Percentiles rank a stretch among this genome's conserved stretches.
These are phyloP conservation scores for Nitzschia sp. DNA, from an alignment of 108 stramenopile species.

Conservation along the genomic window DNA sequence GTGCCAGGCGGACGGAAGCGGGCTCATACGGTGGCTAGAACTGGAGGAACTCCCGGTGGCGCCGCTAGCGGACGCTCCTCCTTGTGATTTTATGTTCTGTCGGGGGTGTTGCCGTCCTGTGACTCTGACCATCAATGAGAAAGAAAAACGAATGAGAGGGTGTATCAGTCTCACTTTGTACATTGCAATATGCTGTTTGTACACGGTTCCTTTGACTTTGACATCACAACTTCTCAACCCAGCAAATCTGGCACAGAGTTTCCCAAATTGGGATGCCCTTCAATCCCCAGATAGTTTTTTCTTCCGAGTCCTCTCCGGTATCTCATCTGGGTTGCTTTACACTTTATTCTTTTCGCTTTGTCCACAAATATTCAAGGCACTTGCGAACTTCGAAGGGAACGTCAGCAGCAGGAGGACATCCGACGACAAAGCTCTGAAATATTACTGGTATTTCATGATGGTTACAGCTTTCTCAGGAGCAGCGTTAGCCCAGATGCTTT, in stretches of 20 bases:
- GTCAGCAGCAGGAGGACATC: conserved; percentile 62
- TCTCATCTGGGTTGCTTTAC: conserved; percentile 28
- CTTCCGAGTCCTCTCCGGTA: conserved; percentile 15
- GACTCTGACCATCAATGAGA: conserved; percentile 65
- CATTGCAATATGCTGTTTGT: conserved; percentile 60
- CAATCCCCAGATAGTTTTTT: conserved; percentile 23
- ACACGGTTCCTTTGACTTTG: conserved; percentile 72
- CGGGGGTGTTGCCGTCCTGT: conserved; percentile 84
- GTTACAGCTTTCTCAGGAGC: conserved; percentile 76
- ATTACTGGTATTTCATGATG: conserved; percentile 87
- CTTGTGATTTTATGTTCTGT: conserved; percentile 58
- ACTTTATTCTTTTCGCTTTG: conserved; percentile 49
- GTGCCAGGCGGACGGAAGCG: conserved; percentile 77
- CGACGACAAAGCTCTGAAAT: conserved; percentile 67
- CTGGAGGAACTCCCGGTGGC: conserved; percentile 61
- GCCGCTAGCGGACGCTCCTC: conserved; percentile 83
- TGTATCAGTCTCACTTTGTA: conserved; percentile 41
- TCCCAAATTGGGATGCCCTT: conserved; percentile 12
- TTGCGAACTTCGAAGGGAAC: conserved; percentile 75
- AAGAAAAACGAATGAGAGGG: conserved; percentile 56
- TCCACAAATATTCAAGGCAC: conserved; percentile 83
- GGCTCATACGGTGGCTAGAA: conserved; percentile 61
- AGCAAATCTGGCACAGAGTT: background rate
- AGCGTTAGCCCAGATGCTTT: conserved; percentile 57
- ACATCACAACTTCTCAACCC: conserved; percentile 24